Percentiles rank a stretch among this genome's conserved stretches.
These are phyloP conservation scores for Agastache rugosa DNA, from an alignment of 257 asterid genomes.

Conservation along the genomic window DNA sequence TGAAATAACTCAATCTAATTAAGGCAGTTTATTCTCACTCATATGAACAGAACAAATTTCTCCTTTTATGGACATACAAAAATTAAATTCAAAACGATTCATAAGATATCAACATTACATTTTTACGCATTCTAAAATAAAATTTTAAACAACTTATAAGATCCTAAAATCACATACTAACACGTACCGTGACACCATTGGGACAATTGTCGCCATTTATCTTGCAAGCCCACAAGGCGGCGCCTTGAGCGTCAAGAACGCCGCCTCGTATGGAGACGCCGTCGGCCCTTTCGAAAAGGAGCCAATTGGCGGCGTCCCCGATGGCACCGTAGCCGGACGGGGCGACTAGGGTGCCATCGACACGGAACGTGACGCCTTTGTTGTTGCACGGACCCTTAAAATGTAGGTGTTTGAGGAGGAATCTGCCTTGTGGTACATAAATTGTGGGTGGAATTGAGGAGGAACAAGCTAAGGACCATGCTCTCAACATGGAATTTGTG, in stretches of 20 bases:
- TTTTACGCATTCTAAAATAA: too few relatives aligned
- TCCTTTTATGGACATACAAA: background rate
- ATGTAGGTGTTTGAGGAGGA: slow-evolving; percentile 36
- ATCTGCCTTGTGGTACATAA: slow-evolving; percentile 59
- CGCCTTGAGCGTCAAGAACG: slow-evolving; percentile 62
- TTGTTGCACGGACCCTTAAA: slow-evolving; percentile 61
- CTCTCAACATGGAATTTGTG: slow-evolving; percentile 43
- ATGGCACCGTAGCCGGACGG: slow-evolving; percentile 51
- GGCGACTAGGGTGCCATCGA: slow-evolving; percentile 61
- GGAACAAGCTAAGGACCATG: slow-evolving; percentile 68
- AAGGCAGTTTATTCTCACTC: slow-evolving; percentile 26
- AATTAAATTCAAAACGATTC: background rate
- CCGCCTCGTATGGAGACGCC: slow-evolving; percentile 63
- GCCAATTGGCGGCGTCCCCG: slow-evolving; percentile 48
- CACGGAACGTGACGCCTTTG: slow-evolving; percentile 38
- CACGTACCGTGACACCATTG: slow-evolving; percentile 61
- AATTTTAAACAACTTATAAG: background rate
- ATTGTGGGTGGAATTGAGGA: slow-evolving; percentile 49
- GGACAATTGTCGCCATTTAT: slow-evolving; percentile 52
- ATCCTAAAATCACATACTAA: background rate
- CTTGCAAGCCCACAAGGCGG: slow-evolving; percentile 69
- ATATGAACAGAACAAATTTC: background rate
- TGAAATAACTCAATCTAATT: slow-evolving; percentile 21
- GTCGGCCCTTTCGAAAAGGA: slow-evolving; percentile 47
- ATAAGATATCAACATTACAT: background rate